phyloP scores from a whole-genome alignment of 176 grass and related monocot species.

The Zoysia japonica region DNA sequence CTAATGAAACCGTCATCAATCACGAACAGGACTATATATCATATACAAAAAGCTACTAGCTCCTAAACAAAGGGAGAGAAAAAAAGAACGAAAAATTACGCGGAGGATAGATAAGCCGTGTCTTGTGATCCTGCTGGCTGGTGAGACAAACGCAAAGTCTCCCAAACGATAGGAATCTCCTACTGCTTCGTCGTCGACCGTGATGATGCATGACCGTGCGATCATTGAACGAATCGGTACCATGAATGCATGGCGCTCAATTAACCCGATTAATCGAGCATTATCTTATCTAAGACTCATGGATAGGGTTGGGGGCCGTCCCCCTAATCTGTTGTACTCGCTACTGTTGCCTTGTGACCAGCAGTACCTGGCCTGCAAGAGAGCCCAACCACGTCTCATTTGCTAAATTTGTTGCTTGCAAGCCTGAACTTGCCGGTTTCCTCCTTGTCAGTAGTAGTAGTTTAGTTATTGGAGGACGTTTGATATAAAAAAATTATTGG shows the following conservation, averaged over 20 bases:
- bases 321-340: conserved; percentile 21
- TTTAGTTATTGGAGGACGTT: neutral
- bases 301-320: conserved; percentile 31
- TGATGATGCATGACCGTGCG: conserved; percentile 5
- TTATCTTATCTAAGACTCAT: conserved; percentile 13
- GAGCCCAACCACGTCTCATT: conserved; percentile 4
- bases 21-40: neutral
- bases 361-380: conserved; percentile 16
- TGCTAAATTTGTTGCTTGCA: conserved; percentile 21
- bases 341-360: conserved; percentile 28
- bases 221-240: conserved; percentile 27
- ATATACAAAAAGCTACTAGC: neutral
- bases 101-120: neutral
- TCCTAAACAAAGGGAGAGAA: neutral
- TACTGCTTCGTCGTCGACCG: neutral
- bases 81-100: neutral
- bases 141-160: conserved; percentile 19
- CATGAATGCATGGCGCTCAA: conserved; percentile 11
- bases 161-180: conserved; percentile 24
- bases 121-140: neutral
- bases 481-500: neutral
- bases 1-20: neutral
- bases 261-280: conserved; percentile 24
- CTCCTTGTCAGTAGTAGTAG: neutral
- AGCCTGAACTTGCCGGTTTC: conserved; percentile 29